Conservation (phyloP, 2,329 filamentous ascomycete species). For the Tolypocladium ophioglossoides region DNA sequence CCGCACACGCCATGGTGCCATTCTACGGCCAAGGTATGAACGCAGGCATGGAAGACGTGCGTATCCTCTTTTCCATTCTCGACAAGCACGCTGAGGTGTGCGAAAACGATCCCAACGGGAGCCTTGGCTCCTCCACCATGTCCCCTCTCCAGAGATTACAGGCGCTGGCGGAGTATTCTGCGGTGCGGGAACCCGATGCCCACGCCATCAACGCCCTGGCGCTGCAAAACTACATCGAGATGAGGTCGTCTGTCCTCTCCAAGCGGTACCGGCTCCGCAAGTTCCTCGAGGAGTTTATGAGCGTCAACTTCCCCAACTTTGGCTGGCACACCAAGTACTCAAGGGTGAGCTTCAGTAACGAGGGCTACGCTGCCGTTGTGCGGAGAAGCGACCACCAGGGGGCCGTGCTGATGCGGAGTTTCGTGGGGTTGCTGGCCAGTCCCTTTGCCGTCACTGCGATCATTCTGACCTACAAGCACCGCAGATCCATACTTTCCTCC, state of each 20-base stretch:
- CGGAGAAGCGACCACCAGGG: conserved; percentile 60
- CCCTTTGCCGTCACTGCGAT: conserved; percentile 16
- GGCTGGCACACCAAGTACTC: conserved; percentile 93
- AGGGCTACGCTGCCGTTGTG: conserved; percentile 78
- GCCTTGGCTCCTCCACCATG: conserved; percentile 25
- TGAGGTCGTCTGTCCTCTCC: conserved; percentile 76
- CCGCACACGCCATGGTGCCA: conserved; percentile 94
- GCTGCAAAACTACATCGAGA: conserved; percentile 84
- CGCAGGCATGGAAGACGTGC: conserved; percentile 87
- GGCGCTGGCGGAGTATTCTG: conserved; percentile 68
- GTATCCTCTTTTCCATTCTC: conserved; percentile 72
- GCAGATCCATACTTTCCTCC: conserved; percentile 9
- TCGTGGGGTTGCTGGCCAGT: conserved; percentile 25
- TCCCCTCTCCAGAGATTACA: conserved; percentile 45
- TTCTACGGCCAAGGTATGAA: conserved; percentile 99
- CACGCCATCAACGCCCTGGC: conserved; percentile 90
- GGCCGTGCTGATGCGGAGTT: conserved; percentile 38
- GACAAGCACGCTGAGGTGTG: conserved; percentile 50
- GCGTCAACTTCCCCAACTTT: conserved; percentile 60
- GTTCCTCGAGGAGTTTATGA: conserved; percentile 73
- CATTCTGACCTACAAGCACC: conserved; percentile 16
- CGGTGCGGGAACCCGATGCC: conserved; percentile 63
- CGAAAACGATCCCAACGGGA: conserved; percentile 29
- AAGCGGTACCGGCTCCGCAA: conserved; percentile 73
- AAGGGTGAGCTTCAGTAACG: conserved; percentile 86